Conservation (phyloP, 2,329 filamentous ascomycete genomes). For the Thielaviopsis euricoi region DNA sequence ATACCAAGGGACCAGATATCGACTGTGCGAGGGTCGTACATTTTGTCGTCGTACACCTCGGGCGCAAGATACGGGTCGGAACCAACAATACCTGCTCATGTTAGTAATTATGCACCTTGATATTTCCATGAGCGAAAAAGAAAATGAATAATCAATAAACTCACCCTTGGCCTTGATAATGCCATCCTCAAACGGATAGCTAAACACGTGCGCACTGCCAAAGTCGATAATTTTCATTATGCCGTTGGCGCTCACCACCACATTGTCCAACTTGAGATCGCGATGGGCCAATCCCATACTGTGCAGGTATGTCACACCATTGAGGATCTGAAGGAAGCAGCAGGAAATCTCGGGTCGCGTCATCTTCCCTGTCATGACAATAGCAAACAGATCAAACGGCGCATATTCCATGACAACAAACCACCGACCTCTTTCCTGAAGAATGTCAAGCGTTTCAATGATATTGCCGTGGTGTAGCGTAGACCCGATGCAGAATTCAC, state of each 20-base stretch:
- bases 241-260: conserved; percentile 86
- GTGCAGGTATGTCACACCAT: conserved; percentile 85
- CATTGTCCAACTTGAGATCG: conserved; percentile 92
- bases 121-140: no score
- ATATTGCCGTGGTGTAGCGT: conserved; percentile 96
- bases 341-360: conserved; percentile 77
- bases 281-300: conserved; percentile 89
- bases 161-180: conserved; percentile 66
- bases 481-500: conserved; percentile 95
- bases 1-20: conserved; percentile 98
- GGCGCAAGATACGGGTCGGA: conserved; percentile 92
- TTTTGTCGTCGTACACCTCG: conserved; percentile 85
- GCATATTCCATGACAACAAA: conserved; percentile 99
- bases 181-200: conserved; percentile 89
- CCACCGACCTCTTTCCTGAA: conserved; percentile 87
- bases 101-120: conserved; percentile 11
- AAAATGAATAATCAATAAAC: conserved; percentile 19
- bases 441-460: conserved; percentile 92
- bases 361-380: conserved; percentile 99
- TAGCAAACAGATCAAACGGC: conserved; percentile 88
- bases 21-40: conserved; percentile 84
- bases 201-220: conserved; percentile 90
- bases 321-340: conserved; percentile 85
- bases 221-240: conserved; percentile 99
- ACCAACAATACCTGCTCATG: conserved; percentile 43